phyloP scores from a whole-genome alignment of 2,329 filamentous ascomycete genomes.

The Hawksworthiomyces lignivorus region DNA sequence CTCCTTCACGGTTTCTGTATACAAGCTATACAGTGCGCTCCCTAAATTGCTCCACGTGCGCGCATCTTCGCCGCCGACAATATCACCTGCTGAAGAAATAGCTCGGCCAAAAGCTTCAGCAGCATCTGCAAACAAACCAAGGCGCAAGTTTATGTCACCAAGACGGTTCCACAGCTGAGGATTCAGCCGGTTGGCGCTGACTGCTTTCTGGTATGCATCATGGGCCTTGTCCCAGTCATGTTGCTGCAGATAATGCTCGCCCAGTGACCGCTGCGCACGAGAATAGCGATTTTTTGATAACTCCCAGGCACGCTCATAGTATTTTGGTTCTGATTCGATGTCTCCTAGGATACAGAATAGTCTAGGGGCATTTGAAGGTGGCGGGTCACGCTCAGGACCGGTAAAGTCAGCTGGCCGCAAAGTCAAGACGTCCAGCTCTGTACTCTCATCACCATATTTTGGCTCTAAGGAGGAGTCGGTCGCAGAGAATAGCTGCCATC shows the following conservation, averaged over 20 bases:
- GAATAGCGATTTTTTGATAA: slow-evolving; percentile 75
- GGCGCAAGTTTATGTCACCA: slow-evolving; percentile 77
- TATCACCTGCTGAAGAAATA: slow-evolving; percentile 54
- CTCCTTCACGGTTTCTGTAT: slow-evolving; percentile 42
- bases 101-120: slow-evolving; percentile 76
- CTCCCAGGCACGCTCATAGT: slow-evolving; percentile 84
- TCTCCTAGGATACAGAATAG: slow-evolving; percentile 93
- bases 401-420: slow-evolving; percentile 46
- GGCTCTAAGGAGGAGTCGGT: slow-evolving; percentile 29
- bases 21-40: slow-evolving; percentile 68
- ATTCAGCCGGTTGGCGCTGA: slow-evolving; percentile 73
- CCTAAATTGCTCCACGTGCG: slow-evolving; percentile 94
- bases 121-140: slow-evolving; percentile 69
- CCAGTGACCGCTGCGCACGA: slow-evolving; percentile 79
- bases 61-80: slow-evolving; percentile 76
- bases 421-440: slow-evolving; percentile 47
- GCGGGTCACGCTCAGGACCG: slow-evolving; percentile 60
- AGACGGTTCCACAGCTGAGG: slow-evolving; percentile 82
- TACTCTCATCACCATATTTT: slow-evolving; percentile 37
- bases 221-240: slow-evolving; percentile 63
- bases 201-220: slow-evolving; percentile 69
- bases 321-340: slow-evolving; percentile 62
- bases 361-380: slow-evolving; percentile 75
- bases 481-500: slow-evolving; percentile 69
- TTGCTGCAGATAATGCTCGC: slow-evolving; percentile 63